These are phyloP conservation scores for Scedosporium apiospermum DNA, from an alignment of 2,329 filamentous ascomycete genomes.

Conservation along the genomic window DNA sequence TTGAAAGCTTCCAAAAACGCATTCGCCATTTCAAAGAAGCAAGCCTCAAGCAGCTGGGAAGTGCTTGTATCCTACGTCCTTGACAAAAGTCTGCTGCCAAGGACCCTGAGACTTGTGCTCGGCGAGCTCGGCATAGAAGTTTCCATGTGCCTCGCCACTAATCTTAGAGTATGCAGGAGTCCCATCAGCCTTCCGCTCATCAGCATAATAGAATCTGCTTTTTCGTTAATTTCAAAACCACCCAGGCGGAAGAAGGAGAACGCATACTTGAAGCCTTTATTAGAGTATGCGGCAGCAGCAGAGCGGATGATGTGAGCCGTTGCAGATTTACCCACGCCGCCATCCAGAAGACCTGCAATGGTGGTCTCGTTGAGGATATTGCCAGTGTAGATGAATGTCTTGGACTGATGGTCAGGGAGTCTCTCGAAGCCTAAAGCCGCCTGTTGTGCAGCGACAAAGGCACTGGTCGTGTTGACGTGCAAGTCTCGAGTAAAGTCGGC, in stretches of 20 bases:
- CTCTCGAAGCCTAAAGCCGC: slow-evolving; percentile 19
- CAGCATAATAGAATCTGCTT: slow-evolving; percentile 40
- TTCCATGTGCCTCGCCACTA: slow-evolving; percentile 29
- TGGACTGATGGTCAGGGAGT: slow-evolving; percentile 21
- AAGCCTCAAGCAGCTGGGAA: slow-evolving; percentile 14
- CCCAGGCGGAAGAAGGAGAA: background rate
- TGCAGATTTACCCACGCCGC: slow-evolving; percentile 29
- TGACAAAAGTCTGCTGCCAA: slow-evolving; percentile 36
- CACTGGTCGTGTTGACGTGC: slow-evolving; percentile 12
- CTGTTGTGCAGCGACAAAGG: slow-evolving; percentile 26
- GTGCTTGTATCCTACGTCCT: slow-evolving; percentile 29
- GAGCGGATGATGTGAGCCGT: slow-evolving; percentile 19
- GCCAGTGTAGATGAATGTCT: slow-evolving; percentile 34
- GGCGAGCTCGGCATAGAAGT: slow-evolving; percentile 29
- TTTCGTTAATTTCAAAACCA: background rate
- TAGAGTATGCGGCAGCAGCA: slow-evolving; percentile 22
- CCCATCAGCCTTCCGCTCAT: slow-evolving; percentile 35
- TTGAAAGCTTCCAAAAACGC: too few species aligned
- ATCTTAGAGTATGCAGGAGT: slow-evolving; percentile 16
- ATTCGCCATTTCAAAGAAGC: background rate
- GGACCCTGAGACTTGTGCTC: slow-evolving; percentile 28
- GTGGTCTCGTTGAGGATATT: slow-evolving; percentile 25
- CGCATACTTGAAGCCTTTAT: slow-evolving; percentile 23
- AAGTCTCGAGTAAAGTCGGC: slow-evolving; percentile 8
- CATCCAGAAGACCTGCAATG: slow-evolving; percentile 19